Conservation (phyloP, 1,284 basidiomycete genomes). For the Moesziomyces parantarcticus region DNA sequence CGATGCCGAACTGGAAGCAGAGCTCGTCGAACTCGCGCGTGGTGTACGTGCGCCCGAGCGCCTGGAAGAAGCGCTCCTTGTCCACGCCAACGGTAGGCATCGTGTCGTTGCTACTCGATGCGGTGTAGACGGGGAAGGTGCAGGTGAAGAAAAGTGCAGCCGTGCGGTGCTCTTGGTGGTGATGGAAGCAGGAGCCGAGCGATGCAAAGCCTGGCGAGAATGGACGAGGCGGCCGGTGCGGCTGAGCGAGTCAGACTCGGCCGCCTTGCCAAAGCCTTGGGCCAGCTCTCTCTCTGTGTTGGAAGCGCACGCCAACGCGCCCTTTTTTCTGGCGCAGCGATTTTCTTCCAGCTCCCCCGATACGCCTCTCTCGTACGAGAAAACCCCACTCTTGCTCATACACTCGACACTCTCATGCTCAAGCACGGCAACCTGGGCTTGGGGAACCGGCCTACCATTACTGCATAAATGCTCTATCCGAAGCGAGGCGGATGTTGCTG, state of each 20-base stretch:
- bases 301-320: constrained; percentile 2
- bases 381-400: background rate
- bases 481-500: constrained; percentile 14
- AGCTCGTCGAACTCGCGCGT: constrained; percentile 89
- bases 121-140: background rate
- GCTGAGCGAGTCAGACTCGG: too few relatives aligned
- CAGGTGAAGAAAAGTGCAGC: constrained; percentile 1
- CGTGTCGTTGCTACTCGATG: background rate
- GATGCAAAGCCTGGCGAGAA: too few relatives aligned
- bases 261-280: too few relatives aligned
- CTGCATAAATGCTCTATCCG: background rate
- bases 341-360: too few relatives aligned
- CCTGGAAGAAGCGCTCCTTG: constrained; percentile 90
- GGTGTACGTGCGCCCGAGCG: constrained; percentile 83
- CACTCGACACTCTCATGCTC: too few relatives aligned
- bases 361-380: constrained; percentile 4
- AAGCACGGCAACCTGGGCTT: too few relatives aligned
- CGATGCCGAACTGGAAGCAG: constrained; percentile 96
- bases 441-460: too few relatives aligned
- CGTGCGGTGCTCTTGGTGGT: too few relatives aligned
- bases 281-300: background rate
- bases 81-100: constrained; percentile 97
- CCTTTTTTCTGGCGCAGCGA: background rate
- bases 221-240: too few relatives aligned
- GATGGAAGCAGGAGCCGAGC: too few relatives aligned